Evolutionary conservation across 805 yeast genomes (phyloP).

Genomic region (Aciculoconidium aculeatum): DNA sequence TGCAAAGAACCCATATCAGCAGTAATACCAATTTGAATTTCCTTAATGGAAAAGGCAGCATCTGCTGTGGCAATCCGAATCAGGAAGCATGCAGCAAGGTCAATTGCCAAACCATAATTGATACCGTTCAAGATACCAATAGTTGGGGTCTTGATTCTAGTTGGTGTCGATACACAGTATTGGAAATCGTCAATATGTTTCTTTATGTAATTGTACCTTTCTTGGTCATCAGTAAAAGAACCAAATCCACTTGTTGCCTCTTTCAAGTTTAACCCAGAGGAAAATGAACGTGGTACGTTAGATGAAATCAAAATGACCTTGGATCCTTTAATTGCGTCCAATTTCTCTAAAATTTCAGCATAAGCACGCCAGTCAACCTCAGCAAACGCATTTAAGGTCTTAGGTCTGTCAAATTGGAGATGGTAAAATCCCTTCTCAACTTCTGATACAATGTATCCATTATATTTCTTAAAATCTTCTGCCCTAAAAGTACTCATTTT

Average conservation of each 20-base stretch:
- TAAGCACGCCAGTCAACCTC: conserved; percentile 54
- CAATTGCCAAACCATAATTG: conserved; percentile 62
- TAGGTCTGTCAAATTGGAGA: conserved; percentile 58
- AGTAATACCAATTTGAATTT: conserved; percentile 66
- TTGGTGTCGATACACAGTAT: conserved; percentile 44
- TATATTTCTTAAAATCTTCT: conserved; percentile 16
- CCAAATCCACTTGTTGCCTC: conserved; percentile 14
- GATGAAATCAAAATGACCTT: conserved; percentile 51
- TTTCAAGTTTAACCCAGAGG: conserved; percentile 62
- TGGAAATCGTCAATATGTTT: conserved; percentile 53
- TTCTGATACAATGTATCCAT: conserved; percentile 33
- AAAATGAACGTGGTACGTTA: conserved; percentile 50
- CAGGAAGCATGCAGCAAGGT: conserved; percentile 53
- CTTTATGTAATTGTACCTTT: conserved; percentile 19
- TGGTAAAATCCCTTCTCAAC: conserved; percentile 46
- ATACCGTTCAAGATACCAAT: conserved; percentile 64
- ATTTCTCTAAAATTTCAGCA: conserved; percentile 37
- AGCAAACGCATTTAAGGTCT: conserved; percentile 52
- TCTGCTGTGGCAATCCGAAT: conserved; percentile 53
- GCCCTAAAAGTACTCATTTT: conserved; percentile 6
- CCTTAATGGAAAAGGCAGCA: conserved; percentile 54
- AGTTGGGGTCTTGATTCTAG: conserved; percentile 51
- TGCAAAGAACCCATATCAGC: conserved; percentile 80
- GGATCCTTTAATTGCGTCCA: conserved; percentile 41
- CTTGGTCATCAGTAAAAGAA: conserved; percentile 12